Percentiles rank a stretch among this genome's conserved stretches.
These are phyloP conservation scores for Filosporella fistucella DNA, from an alignment of 495 filamentous ascomycete genomes.

Conservation along the genomic window DNA sequence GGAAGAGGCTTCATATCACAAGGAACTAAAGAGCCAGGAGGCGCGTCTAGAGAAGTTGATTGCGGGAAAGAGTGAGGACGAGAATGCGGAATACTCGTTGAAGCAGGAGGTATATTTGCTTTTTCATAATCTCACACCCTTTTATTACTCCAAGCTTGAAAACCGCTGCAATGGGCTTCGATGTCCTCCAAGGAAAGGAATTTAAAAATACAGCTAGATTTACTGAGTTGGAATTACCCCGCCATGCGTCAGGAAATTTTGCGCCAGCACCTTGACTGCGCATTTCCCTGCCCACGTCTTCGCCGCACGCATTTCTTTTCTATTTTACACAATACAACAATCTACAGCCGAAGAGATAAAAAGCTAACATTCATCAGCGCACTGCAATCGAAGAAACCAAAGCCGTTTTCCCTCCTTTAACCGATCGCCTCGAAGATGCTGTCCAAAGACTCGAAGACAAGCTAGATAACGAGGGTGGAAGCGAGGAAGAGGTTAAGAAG, in stretches of 20 bases:
- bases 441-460: slow-evolving; percentile 62
- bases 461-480: slow-evolving; percentile 45
- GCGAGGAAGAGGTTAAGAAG: slow-evolving; percentile 56
- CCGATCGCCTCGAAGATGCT: slow-evolving; percentile 59
- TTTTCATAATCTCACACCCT: too few relatives aligned
- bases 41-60: slow-evolving; percentile 65
- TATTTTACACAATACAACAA: too few relatives aligned
- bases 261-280: neutral
- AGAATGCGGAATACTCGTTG: slow-evolving; percentile 65
- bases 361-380: slow-evolving; percentile 42
- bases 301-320: too few relatives aligned
- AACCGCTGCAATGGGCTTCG: neutral
- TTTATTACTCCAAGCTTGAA: slow-evolving; percentile 2
- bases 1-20: slow-evolving; percentile 85
- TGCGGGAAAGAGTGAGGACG: slow-evolving; percentile 42
- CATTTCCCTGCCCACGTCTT: too few relatives aligned
- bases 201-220: too few relatives aligned
- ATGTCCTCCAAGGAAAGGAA: too few relatives aligned
- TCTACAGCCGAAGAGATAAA: too few relatives aligned
- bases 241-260: neutral
- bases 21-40: slow-evolving; percentile 70
- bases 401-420: slow-evolving; percentile 66
- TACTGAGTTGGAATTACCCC: too few relatives aligned
- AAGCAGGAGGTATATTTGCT: slow-evolving; percentile 70
- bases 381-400: slow-evolving; percentile 77